A percentile compares a stretch with the other conserved stretches of the same genome.
These are phyloP conservation scores for Phialophora macrospora DNA, from an alignment of 2,329 filamentous ascomycete genomes.

Conservation along the genomic window DNA sequence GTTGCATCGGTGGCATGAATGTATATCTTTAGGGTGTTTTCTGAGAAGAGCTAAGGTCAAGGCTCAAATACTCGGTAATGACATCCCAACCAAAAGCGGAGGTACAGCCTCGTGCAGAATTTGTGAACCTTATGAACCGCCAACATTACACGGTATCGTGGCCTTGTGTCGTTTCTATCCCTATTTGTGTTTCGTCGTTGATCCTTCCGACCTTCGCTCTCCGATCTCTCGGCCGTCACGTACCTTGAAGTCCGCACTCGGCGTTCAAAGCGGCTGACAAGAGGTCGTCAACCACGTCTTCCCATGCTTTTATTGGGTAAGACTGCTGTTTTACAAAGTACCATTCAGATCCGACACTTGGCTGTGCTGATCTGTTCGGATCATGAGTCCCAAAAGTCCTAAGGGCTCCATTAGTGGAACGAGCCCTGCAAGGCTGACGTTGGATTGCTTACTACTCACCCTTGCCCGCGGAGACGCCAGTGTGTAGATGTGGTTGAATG, in stretches of 20 bases:
- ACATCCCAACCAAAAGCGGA: neutral
- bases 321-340: neutral
- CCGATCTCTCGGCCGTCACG: neutral
- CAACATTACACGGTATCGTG: neutral
- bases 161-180: neutral
- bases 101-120: neutral
- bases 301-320: neutral
- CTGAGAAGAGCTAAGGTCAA: neutral
- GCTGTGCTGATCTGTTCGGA: neutral
- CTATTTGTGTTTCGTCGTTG: neutral
- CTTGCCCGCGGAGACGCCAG: neutral
- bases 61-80: neutral
- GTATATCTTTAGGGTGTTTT: neutral
- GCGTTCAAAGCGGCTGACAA: neutral
- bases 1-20: constrained; percentile 30
- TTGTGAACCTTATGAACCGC: neutral
- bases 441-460: constrained; percentile 6
- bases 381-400: neutral
- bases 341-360: neutral
- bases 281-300: neutral
- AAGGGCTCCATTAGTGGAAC: neutral
- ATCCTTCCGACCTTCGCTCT: neutral
- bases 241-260: no score
- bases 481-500: neutral
- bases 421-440: neutral